Base-by-base conservation (phyloP, 129 eudicot genomes). In the Saposhnikovia divaricata region DNA sequence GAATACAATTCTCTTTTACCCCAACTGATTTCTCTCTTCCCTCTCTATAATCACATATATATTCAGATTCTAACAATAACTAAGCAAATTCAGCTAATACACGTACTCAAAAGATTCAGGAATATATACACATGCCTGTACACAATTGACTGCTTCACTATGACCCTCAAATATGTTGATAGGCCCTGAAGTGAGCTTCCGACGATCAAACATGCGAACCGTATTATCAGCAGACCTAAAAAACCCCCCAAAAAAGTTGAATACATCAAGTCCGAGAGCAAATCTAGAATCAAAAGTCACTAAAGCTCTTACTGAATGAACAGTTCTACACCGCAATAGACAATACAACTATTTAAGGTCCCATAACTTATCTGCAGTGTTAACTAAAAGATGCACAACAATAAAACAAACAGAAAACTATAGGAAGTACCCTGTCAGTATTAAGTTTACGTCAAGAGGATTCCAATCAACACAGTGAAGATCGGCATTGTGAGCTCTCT, bases 391-490 rank as follows among this genome's bases (percentile, higher is more conserved):
- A 68, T 72, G 44, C 0, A 57, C 76, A 15, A 50, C 27, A 14
- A 46, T 13, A 34, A 34, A 34, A 46, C 51, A 66, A 81, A 19
- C 27, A 38, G 23, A 38, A 34, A 73, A 40, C 66, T 8, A 13
- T 21, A 37, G 14, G 61, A 47, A 27, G 23, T 34, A 95, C 99
- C 99, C 97, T 0, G 99, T 92, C 82, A 95, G 83, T 70, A 95
- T 92, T 63, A 89, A 84, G 83, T 95, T 95, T n/a, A 83, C 87
- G 82, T 95, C 93, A 83, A 83, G 83, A n/a, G 91, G 96, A 86
- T 92, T 92, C 99, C 97, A 95, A 82, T 95, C 99, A 76, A 95
- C 99, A 68, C 97, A 95, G 80, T 95, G 99, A 48, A 95, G 89
- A 80, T 95, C 96, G 82, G 97, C 96, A 83, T 86, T 65, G 69